Evolutionary conservation across 2,329 filamentous ascomycete species (phyloP).

Genomic region (Fusarium chlamydosporum): DNA sequence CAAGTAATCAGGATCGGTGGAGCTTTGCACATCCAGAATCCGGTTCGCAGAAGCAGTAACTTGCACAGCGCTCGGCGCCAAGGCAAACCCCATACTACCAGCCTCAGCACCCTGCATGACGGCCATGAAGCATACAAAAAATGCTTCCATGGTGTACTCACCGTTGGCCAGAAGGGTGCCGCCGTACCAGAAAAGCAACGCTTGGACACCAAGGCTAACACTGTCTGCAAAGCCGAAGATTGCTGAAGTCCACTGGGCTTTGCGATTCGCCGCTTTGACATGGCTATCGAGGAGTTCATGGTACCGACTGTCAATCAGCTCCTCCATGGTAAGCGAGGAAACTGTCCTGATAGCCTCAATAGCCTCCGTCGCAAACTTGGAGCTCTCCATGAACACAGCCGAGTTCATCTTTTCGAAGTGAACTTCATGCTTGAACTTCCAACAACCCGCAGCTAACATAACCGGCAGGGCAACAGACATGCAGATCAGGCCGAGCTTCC

Average conservation of each 20-base stretch:
- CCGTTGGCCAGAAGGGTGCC: slow-evolving; percentile 45
- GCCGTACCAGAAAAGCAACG: slow-evolving; percentile 69
- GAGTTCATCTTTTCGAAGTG: slow-evolving; percentile 71
- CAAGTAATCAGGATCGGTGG: slow-evolving; percentile 7
- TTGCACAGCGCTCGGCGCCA: slow-evolving; percentile 44
- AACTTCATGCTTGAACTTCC: slow-evolving; percentile 62
- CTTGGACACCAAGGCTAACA: slow-evolving; percentile 58
- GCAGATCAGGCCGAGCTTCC: slow-evolving; percentile 58
- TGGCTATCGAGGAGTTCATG: slow-evolving; percentile 55
- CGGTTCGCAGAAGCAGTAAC: slow-evolving; percentile 42
- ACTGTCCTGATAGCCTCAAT: slow-evolving; percentile 75
- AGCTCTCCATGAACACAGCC: slow-evolving; percentile 70
- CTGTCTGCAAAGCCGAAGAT: slow-evolving; percentile 58
- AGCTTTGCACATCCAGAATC: slow-evolving; percentile 51
- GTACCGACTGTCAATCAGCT: slow-evolving; percentile 63
- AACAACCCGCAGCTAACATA: slow-evolving; percentile 55
- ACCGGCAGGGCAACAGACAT: slow-evolving; percentile 56
- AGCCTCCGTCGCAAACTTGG: slow-evolving; percentile 73
- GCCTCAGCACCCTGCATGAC: slow-evolving; percentile 67
- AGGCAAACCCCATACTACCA: slow-evolving; percentile 28
- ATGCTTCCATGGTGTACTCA: slow-evolving; percentile 59
- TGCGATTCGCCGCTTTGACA: slow-evolving; percentile 51
- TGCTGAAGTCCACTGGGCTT: slow-evolving; percentile 53
- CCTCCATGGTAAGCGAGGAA: slow-evolving; percentile 71
- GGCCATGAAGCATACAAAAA: slow-evolving; percentile 68